Base-by-base conservation (phyloP, 495 filamentous ascomycete genomes). In the Hypoxylon rickii region DNA sequence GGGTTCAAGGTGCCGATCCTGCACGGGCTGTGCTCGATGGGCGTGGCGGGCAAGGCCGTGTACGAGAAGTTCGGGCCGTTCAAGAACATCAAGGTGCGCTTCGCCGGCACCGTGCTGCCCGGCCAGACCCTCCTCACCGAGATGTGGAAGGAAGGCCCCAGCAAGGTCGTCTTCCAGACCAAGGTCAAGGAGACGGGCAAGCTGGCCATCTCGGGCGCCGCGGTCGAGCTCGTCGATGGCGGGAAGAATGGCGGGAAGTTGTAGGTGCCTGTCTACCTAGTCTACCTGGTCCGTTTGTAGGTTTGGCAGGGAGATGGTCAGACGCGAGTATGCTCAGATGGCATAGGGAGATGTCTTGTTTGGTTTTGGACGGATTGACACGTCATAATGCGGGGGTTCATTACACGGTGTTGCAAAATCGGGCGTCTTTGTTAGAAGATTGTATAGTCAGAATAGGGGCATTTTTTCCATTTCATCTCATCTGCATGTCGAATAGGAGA, bases 151-250 rank as follows among this genome's bases (percentile, higher is more conserved):
- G 91, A 93, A 68, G 88, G 85, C n/a, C 43, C 44, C 38, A 82
- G 81, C 56, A 87, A 83, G 66, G 86, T 98, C 19, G 73, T 96
- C 40, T 98, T 98, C 80, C 92, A 97, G 82, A 84, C 86, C 15
- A 93, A 83, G 67, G 94, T 98, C 34, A 89, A 92, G 66, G 94
- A 98, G 81, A 98, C 94, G 43, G 95, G 94, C 38, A 97, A 96
- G 80, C 74, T 92, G 58, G 89, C 88, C 56, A 96, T 98, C 73
- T 82, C 83, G 7, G 90, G 87, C 10, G 95, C 89, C 15, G 93
- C 91, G 13, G 92, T 86, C 2, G 93, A 97, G 80, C 78, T 98
- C 68, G 56, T 90, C 1, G 44, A 43, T 7, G 50, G 38, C 5
- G 61, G 44, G 1, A 49, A 49, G 31, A 13, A 5, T 2, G 52